phyloP scores from a whole-genome alignment of 306 rosid genomes.

The cucumber (Cucumis sativus) region DNA sequence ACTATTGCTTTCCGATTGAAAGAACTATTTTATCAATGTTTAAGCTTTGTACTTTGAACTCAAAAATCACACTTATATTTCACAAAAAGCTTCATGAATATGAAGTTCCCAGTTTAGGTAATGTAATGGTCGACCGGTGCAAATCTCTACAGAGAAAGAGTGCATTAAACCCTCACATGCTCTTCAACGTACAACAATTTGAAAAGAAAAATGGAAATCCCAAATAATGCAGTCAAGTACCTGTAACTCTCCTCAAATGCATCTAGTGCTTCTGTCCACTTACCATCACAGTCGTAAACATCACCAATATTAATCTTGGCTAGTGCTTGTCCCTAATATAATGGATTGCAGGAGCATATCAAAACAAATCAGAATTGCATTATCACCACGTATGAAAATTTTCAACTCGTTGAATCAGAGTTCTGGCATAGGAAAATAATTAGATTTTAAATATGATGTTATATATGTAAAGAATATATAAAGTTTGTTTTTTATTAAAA shows the following conservation, averaged over 20 bases:
- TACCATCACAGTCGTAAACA: constrained; percentile 57
- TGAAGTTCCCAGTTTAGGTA: neutral
- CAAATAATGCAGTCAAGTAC: constrained; percentile 20
- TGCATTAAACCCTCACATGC: neutral
- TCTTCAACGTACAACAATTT: neutral
- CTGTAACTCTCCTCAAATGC: constrained; percentile 74
- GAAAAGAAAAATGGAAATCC: neutral
- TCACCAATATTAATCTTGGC: constrained; percentile 58
- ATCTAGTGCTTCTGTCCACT: constrained; percentile 49
- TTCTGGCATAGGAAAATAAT: neutral
- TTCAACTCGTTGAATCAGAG: neutral
- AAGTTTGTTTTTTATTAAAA: too few relatives aligned
- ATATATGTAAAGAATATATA: neutral
- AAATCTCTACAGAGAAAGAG: neutral
- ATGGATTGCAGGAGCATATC: constrained; percentile 14
- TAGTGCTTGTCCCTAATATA: constrained; percentile 67
- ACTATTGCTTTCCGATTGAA: neutral
- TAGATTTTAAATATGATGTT: neutral
- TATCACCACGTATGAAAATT: neutral
- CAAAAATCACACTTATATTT: neutral
- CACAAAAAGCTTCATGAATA: neutral
- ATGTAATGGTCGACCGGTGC: neutral
- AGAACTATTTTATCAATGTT: neutral
- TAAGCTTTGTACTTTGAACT: neutral
- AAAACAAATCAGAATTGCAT: constrained; percentile 1